Evolutionary conservation across 2,329 filamentous ascomycete genomes (phyloP), one percentile per base, ranked within the genome.

Genomic region (Ustilaginoidea virens): DNA sequence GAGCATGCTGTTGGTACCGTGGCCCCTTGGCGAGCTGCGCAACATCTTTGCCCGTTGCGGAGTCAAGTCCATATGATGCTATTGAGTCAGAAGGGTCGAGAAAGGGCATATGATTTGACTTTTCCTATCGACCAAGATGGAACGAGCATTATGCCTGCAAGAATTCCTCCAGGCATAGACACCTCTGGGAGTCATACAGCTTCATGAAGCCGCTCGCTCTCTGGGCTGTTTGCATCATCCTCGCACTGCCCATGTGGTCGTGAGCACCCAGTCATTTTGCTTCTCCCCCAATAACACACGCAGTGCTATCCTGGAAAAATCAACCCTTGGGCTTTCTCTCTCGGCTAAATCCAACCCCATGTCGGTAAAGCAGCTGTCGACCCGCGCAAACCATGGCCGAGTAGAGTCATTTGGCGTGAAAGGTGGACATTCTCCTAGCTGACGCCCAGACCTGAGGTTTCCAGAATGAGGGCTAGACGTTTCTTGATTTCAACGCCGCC

Each of bases 251-350:
- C n/a, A n/a, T n/a, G n/a, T n/a, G n/a, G n/a, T n/a, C n/a, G n/a
- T n/a, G n/a, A n/a, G n/a, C n/a, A n/a, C 5, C 13, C 8, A 16
- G 28, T 30, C 28, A 30, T 13, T 28, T 14, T 15, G 19, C 16
- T 19, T 11, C 12, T 16, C 5, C 11, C 8, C 28, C 31, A 23
- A 28, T 7, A 4, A 33, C 12, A 18, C 30, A 33, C 4, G 31
- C 20, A 20, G n/a, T 34, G 11, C 31, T 4, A 7, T 28, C 30
- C 21, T 27, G n/a, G n/a, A n/a, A n/a, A n/a, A n/a, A n/a, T n/a
- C n/a, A n/a, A n/a, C n/a, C n/a, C n/a, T n/a, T n/a, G n/a, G 86
- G 86, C 53, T 87, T 90, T 47, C 83, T 60, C 48, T 75, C 73
- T 1, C n/a, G n/a, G 82, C 85, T 25, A 93, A 48, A 56, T 92